Percentiles rank a stretch among this genome's conserved stretches.
These are phyloP conservation scores for Fremontodendron californicum DNA, from an alignment of 345 rosid species.

Conservation along the genomic window DNA sequence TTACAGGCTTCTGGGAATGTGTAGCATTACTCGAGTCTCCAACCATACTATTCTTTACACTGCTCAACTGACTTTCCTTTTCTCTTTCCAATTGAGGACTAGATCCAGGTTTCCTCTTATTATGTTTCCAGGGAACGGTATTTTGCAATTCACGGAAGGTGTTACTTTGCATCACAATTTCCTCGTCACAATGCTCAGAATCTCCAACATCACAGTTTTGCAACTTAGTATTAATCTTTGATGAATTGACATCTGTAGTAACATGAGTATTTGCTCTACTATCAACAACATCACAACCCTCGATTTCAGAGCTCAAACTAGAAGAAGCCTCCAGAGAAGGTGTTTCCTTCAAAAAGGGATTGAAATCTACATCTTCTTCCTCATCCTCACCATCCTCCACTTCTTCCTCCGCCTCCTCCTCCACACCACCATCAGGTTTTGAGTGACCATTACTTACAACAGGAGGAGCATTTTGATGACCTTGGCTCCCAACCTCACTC, in stretches of 20 bases:
- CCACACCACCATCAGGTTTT: conserved; percentile 26
- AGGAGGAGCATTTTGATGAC: conserved; percentile 14
- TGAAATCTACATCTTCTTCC: conserved; percentile 82
- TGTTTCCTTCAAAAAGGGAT: conserved; percentile 68
- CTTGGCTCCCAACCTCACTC: conserved; percentile 15
- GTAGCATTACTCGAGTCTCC: conserved; percentile 18
- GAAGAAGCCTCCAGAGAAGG: conserved; percentile 83
- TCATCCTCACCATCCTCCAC: conserved; percentile 57
- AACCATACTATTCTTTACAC: conserved; percentile 10
- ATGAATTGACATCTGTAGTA: conserved; percentile 11
- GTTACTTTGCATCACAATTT: conserved; percentile 25
- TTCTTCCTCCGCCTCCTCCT: conserved; percentile 40
- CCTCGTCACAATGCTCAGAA: conserved; percentile 39
- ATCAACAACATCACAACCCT: conserved; percentile 35
- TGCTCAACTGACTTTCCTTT: conserved; percentile 21
- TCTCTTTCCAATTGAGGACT: conserved; percentile 18
- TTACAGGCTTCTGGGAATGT: conserved; percentile 16
- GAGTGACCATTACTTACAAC: conserved; percentile 10
- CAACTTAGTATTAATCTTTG: conserved; percentile 14
- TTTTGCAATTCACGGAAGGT: conserved; percentile 21
- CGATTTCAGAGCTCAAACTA: conserved; percentile 77
- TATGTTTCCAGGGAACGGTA: background rate
- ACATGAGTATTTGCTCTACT: conserved; percentile 2
- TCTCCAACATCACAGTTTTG: conserved; percentile 30
- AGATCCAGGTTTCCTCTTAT: conserved; percentile 24